phyloP scores from a whole-genome alignment of 208 protist genomes.

The Angomonas ambiguus region DNA sequence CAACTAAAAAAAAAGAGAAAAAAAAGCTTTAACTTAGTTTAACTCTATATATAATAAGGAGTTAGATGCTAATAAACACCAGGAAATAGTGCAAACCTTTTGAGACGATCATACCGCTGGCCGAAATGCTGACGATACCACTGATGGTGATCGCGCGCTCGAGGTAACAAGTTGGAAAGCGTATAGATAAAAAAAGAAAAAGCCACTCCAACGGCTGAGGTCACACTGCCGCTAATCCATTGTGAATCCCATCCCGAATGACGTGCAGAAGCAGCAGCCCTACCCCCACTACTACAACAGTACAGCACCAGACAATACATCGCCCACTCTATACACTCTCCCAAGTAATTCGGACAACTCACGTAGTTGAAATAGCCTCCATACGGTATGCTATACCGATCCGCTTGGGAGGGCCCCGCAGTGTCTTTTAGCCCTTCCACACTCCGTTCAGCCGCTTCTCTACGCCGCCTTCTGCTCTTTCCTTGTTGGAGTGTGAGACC shows the following conservation, averaged over 20 bases:
- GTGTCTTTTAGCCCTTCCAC: neutral
- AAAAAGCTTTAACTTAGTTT: neutral
- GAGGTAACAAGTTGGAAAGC: conserved; percentile 60
- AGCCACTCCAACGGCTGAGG: conserved; percentile 39
- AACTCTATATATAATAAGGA: neutral
- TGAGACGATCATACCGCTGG: conserved; percentile 31
- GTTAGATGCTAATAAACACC: neutral
- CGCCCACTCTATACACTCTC: conserved; percentile 73
- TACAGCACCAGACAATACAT: conserved; percentile 54
- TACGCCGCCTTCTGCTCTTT: neutral
- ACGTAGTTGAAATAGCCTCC: conserved; percentile 58
- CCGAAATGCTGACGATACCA: conserved; percentile 71
- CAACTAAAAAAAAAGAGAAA: conserved; percentile 3
- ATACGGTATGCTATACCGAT: conserved; percentile 46
- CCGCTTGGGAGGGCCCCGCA: neutral
- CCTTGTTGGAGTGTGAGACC: no score
- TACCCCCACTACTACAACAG: no score
- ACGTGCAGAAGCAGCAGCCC: no score
- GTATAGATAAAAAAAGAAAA: conserved; percentile 67
- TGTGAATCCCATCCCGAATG: no score
- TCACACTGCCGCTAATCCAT: no score
- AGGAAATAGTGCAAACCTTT: conserved; percentile 33
- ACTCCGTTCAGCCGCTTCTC: neutral
- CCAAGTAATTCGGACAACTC: conserved; percentile 81
- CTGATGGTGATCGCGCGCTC: conserved; percentile 50